These are phyloP conservation scores for Phialophora tarda DNA, from an alignment of 2,329 filamentous ascomycete species.

Conservation along the genomic window DNA sequence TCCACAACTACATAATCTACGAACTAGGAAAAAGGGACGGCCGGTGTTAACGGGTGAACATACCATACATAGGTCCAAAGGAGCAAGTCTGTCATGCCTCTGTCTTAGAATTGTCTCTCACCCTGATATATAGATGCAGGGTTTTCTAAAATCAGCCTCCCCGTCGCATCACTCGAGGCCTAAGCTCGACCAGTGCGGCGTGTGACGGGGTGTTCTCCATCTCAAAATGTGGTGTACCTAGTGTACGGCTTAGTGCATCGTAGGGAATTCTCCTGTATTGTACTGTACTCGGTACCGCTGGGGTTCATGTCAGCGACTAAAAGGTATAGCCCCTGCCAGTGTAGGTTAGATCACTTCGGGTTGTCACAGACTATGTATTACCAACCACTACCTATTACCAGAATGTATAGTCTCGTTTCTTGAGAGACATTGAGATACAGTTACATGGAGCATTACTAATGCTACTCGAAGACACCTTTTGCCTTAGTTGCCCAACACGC, in stretches of 20 bases:
- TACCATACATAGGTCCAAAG: background rate
- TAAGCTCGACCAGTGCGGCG: background rate
- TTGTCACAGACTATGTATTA: too few species aligned
- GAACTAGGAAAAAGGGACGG: background rate
- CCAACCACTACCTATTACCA: too few species aligned
- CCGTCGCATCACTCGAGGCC: background rate
- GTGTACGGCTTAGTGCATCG: background rate
- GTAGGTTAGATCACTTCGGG: too few species aligned
- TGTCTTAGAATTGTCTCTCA: too few species aligned
- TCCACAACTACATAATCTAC: background rate
- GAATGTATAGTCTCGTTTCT: too few species aligned
- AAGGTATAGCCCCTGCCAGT: too few species aligned
- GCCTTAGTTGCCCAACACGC: too few species aligned
- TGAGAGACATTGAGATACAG: too few species aligned
- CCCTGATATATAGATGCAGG: too few species aligned
- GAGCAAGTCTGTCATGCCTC: background rate
- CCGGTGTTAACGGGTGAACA: background rate
- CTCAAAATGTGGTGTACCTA: background rate
- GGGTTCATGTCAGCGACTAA: background rate
- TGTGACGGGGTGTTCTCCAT: background rate
- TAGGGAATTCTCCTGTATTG: background rate
- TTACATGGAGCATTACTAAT: too few species aligned
- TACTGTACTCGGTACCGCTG: too few species aligned
- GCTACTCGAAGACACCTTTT: too few species aligned
- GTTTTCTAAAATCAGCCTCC: background rate